Evolutionary conservation across 805 yeast genomes (phyloP), one percentile per base, ranked within the genome.

Genomic region (Ogataea pignaliae): DNA sequence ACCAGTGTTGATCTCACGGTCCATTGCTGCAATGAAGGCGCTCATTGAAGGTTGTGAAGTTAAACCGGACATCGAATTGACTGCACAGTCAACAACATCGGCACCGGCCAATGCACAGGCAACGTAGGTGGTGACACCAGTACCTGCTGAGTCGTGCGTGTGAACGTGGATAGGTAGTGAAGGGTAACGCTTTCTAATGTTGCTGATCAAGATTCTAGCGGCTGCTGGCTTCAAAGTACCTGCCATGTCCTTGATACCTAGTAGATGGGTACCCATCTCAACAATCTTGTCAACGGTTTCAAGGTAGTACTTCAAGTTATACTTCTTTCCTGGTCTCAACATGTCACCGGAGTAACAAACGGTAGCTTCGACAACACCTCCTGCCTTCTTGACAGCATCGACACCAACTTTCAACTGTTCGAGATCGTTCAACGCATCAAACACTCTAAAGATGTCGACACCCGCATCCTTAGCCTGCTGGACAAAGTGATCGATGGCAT

Each of bases 171-270:
- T 93, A 56, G 98, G 97, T 63, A 93, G 75, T 61, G 88, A 81
- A 46, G 99, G 99, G 70, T 86, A 88, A 68, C 78, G 83, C 48
- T 77, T 79, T 71, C 99, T 82, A 57, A 93, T 80, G 28, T 87
- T 72, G 48, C 90, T 80, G 56, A 93, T 78, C 63, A 93, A 80
- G 43, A 83, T 55, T 39, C 75, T 79, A 37, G 99, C 99, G 49
- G 99, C 99, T 48, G 79, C 73, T 49, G 99, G 99, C 70, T 91
- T 90, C 73, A 93, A 68, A 53, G 98, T 91, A 74, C 99, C 99
- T 46, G 99, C 99, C 99, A 93, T 93, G 72, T 93, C 99, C 72
- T 93, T 93, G 65, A 93, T 93, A 71, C 98, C 99, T 57, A 93
- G 75, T 59, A 93, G 78, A 68, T 93, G 99, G 41, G 98, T 91